Conservation (phyloP, 2,329 filamentous ascomycete genomes). For the Cladobotryum mycophilum region DNA sequence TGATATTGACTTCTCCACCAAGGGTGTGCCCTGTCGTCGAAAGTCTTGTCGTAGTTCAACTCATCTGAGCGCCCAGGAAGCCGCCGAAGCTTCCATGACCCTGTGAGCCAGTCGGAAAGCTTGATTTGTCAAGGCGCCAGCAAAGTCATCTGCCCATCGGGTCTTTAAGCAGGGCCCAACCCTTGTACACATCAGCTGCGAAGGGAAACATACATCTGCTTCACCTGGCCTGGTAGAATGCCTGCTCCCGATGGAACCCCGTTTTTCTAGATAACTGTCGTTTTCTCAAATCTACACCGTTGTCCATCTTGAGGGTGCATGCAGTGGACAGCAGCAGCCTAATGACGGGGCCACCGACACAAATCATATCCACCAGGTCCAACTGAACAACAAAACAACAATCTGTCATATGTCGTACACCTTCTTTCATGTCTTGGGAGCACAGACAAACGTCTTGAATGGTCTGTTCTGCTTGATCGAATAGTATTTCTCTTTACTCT, state of each 20-base stretch:
- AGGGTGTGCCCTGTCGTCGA: not conserved
- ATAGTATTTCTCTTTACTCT: not conserved
- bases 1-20: not conserved
- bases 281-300: not conserved
- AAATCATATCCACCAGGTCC: constrained; percentile 5
- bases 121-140: not conserved
- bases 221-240: not conserved
- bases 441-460: not conserved
- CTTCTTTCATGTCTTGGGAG: constrained; percentile 1
- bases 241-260: not conserved
- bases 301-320: not conserved
- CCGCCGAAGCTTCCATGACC: not conserved
- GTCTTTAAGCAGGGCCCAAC: not conserved
- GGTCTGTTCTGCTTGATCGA: constrained; percentile 1
- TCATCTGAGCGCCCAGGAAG: not conserved
- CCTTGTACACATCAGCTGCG: too few species aligned
- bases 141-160: not conserved
- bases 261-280: not conserved
- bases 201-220: not conserved
- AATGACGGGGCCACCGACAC: not conserved
- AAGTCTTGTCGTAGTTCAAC: not conserved
- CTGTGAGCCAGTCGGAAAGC: constrained; percentile 6
- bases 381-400: constrained; percentile 3
- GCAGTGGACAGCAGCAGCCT: constrained; percentile 6
- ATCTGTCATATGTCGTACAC: constrained; percentile 6